Evolutionary conservation across 1,284 basidiomycete genomes (phyloP), one percentile per base, ranked within the genome.

Genomic region (Wallemia ichthyophaga): DNA sequence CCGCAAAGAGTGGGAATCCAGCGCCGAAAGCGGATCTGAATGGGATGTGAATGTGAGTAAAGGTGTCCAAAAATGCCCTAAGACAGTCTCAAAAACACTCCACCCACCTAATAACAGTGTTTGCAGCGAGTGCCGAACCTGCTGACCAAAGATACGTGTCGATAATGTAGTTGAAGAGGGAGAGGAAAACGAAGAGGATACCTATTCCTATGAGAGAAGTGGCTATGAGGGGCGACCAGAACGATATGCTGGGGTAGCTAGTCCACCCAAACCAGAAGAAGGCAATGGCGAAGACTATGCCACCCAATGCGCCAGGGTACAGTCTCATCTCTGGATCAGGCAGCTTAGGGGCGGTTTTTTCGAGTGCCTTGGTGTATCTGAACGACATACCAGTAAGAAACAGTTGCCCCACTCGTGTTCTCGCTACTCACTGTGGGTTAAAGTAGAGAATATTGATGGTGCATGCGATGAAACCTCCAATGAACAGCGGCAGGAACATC

Each of bases 1-100:
- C 65, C 0, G 74, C 72, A 61, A 76, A 75, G 1, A 75, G 65
- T 0, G 74, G 73, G 66, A 71, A 68, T 0, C 68, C 71, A 1
- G 73, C 74, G 27, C 75, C 75, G 58, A 73, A 73, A 0, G 68
- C 58, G 0, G 71, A 72, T 60, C 75, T 48, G 28, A 7, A 31
- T n/a, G n/a, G n/a, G n/a, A n/a, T n/a, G n/a, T n/a, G n/a, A n/a
- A n/a, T n/a, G n/a, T n/a, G n/a, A n/a, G n/a, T n/a, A 31, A 31
- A 17, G 28, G 28, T 31, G 28, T 31, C 28, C 7, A 31, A 31
- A 7, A 17, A 31, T 31, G 28, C n/a, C n/a, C n/a, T n/a, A n/a
- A n/a, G 17, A 7, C 28, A 31, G 28, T 7, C 7, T 7, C 28
- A 31, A 7, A 31, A 7, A 31, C 28, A 7, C 28, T 7, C 28